A percentile compares a stretch with the other conserved stretches of the same genome.
Evolutionary conservation across 2,329 filamentous ascomycete species (phyloP).

Genomic region (Epichloe amarillans): DNA sequence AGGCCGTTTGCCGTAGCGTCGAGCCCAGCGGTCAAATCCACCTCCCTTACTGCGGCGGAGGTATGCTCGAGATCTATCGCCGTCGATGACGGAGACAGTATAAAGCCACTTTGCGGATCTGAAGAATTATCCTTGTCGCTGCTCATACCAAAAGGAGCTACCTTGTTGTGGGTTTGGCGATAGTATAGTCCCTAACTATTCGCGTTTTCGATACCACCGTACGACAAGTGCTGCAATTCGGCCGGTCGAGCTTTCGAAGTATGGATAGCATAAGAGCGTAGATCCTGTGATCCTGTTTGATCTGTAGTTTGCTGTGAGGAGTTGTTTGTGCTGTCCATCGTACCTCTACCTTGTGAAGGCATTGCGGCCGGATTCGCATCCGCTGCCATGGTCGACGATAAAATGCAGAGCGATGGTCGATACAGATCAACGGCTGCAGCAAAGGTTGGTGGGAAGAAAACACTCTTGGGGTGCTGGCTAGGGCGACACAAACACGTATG

Average conservation of each 20-base stretch:
- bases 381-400: neutral
- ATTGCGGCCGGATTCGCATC: slow-evolving; percentile 15
- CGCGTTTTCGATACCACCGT: slow-evolving; percentile 2
- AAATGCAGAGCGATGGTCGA: neutral
- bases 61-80: neutral
- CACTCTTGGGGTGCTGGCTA: neutral
- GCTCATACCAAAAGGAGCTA: slow-evolving; percentile 7
- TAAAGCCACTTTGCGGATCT: neutral
- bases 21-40: neutral
- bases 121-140: neutral
- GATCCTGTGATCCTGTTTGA: neutral
- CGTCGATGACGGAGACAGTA: slow-evolving; percentile 7
- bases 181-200: slow-evolving; percentile 2
- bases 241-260: slow-evolving; percentile 15
- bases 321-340: slow-evolving; percentile 10
- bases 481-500: neutral
- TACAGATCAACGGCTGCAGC: neutral
- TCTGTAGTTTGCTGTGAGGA: slow-evolving; percentile 10
- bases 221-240: slow-evolving; percentile 8
- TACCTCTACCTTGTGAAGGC: slow-evolving; percentile 7
- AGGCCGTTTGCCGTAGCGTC: neutral
- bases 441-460: neutral
- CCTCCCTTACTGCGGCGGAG: neutral
- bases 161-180: slow-evolving; percentile 8
- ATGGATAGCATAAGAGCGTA: slow-evolving; percentile 10